These are phyloP conservation scores for Rosa chinensis DNA, from an alignment of 306 rosid genomes.

Conservation along the genomic window DNA sequence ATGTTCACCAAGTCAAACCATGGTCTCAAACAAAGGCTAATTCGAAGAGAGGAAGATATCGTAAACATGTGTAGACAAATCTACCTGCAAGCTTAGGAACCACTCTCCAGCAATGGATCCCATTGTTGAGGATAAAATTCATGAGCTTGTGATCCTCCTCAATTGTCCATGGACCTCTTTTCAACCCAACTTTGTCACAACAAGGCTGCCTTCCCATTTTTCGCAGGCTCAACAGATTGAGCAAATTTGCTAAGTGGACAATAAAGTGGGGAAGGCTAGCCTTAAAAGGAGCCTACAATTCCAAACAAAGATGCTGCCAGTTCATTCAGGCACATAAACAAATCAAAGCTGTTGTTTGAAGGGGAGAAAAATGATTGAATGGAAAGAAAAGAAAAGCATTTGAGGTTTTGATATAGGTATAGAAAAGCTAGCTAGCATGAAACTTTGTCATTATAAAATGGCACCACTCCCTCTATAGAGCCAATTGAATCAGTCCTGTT, in stretches of 20 bases:
- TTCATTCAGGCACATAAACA: constrained; percentile 57
- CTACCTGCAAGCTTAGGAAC: constrained; percentile 98
- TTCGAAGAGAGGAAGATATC: neutral
- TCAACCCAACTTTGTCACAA: constrained; percentile 89
- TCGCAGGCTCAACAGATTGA: constrained; percentile 3
- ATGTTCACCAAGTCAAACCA: neutral
- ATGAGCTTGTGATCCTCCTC: constrained; percentile 94
- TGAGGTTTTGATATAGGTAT: constrained; percentile 34
- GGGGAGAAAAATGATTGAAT: constrained; percentile 87
- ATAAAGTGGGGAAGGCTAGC: constrained; percentile 25
- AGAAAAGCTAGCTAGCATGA: constrained; percentile 31
- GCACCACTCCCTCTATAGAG: constrained; percentile 37
- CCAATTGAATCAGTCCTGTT: constrained; percentile 32
- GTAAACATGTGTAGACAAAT: neutral
- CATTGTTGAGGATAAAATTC: constrained; percentile 87
- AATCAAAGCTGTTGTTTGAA: constrained; percentile 50
- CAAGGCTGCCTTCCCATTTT: constrained; percentile 96
- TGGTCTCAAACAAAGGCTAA: neutral
- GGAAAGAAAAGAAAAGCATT: constrained; percentile 41
- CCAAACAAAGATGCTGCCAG: constrained; percentile 95
- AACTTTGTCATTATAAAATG: constrained; percentile 52
- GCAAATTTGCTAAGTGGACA: constrained; percentile 25
- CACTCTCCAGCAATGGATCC: constrained; percentile 93
- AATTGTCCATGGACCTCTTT: constrained; percentile 96
- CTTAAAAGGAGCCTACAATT: constrained; percentile 52